phyloP scores from a whole-genome alignment of 1,284 basidiomycete species.

The Moesziomyces antarcticus region DNA sequence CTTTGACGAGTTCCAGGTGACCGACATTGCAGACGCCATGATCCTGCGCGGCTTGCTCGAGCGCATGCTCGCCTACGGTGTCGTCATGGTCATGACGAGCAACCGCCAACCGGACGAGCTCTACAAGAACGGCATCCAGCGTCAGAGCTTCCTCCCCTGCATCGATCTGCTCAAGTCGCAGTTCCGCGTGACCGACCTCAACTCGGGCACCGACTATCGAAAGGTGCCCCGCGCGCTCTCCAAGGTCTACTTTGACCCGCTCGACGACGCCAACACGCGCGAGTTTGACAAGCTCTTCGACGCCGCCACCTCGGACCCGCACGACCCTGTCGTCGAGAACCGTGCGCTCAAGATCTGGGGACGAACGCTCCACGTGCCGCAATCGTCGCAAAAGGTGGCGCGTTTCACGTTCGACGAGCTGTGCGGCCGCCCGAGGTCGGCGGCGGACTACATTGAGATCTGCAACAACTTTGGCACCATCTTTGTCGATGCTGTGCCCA shows the following conservation, averaged over 20 bases:
- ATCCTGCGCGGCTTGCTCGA: constrained; percentile 90
- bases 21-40: constrained; percentile 99
- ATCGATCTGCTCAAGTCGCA: constrained; percentile 90
- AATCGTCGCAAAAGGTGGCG: constrained; percentile 74
- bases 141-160: constrained; percentile 93
- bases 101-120: constrained; percentile 97
- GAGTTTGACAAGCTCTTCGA: constrained; percentile 86
- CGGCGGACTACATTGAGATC: constrained; percentile 95
- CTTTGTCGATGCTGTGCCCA: constrained; percentile 85
- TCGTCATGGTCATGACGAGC: constrained; percentile 94
- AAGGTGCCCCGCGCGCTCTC: constrained; percentile 72
- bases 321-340: constrained; percentile 74
- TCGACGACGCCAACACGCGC: constrained; percentile 74
- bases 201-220: constrained; percentile 86
- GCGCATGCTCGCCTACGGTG: constrained; percentile 83
- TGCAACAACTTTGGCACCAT: constrained; percentile 87
- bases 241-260: constrained; percentile 88
- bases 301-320: constrained; percentile 74
- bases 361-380: constrained; percentile 79
- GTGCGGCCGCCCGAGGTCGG: constrained; percentile 88
- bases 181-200: constrained; percentile 88
- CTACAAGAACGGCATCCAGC: constrained; percentile 98
- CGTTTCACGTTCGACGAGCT: constrained; percentile 88
- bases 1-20: constrained; percentile 99
- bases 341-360: constrained; percentile 88